Evolutionary conservation across 192 early-diverging fungal species (phyloP), one percentile per base, ranked within the genome.

Genomic region (Coemansia aciculifera): DNA sequence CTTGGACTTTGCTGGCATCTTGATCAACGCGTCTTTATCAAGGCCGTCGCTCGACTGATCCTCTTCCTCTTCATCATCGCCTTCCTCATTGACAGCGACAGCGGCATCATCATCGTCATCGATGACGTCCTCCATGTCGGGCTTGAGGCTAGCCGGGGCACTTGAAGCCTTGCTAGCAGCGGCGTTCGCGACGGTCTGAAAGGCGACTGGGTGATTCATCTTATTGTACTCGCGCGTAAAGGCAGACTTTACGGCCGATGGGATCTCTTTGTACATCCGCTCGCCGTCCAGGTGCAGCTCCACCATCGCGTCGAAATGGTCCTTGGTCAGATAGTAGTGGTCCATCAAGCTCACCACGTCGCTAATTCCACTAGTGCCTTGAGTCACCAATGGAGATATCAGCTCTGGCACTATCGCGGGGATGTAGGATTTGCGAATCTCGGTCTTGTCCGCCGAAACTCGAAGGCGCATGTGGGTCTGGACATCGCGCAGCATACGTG

Each of bases 341-440:
- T 99, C 95, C 94, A 99, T 95, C 6, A 86, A 73, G 9, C 89
- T 66, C 31, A 98, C 91, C n/a, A 95, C 89, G 8, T 88, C 80
- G 5, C 78, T 73, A 38, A 93, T 88, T 0, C 87, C 91, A 8
- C 85, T 88, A 72, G 78, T 57, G 34, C 75, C 72, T 51, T 79
- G 62, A 40, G 62, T 62, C 59, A 49, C 56, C 37, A 84, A 60
- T 5, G 75, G 85, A 39, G 62, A 61, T n/a, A 67, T 48, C 54
- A 76, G 77, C 43, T 78, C 74, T 12, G 79, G 79, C 3, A 77
- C 74, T 66, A 31, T 71, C 15, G 89, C 79, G 38, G 96, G 95
- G 15, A 99, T 71, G 73, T 98, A 98, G 36, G 83, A 90, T 67
- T 90, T 87, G 15, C 94, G 89, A 21, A 98, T 84, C 78, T 97